Conservation (phyloP, 2,329 filamentous ascomycete genomes). For the Fusarium robinianum region DNA sequence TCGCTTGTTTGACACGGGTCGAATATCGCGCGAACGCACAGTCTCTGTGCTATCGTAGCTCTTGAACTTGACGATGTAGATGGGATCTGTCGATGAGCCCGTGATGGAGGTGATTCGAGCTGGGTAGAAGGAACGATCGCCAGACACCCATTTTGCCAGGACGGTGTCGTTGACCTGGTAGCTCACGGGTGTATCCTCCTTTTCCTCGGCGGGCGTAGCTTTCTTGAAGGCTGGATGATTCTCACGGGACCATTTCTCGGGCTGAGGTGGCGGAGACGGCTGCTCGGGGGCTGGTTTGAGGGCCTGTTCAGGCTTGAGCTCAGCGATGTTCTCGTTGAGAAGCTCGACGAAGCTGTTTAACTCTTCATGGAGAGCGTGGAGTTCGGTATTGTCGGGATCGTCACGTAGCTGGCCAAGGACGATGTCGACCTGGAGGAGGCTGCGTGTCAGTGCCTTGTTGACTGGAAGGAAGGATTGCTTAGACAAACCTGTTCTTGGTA, state of each 20-base stretch:
- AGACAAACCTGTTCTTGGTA: constrained; percentile 60
- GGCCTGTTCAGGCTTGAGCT: constrained; percentile 64
- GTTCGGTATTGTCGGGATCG: constrained; percentile 79
- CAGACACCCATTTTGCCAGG: constrained; percentile 86
- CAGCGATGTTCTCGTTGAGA: constrained; percentile 78
- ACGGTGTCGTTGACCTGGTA: constrained; percentile 91
- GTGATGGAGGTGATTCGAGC: constrained; percentile 93
- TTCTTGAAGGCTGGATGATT: constrained; percentile 79
- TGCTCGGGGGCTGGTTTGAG: constrained; percentile 51
- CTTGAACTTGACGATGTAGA: constrained; percentile 95
- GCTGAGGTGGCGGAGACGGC: constrained; percentile 56
- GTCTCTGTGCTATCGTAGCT: constrained; percentile 86
- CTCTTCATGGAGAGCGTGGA: constrained; percentile 77
- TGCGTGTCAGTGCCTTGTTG: constrained; percentile 25
- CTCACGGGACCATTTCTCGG: constrained; percentile 78
- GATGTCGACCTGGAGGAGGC: constrained; percentile 68
- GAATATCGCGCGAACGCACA: constrained; percentile 79
- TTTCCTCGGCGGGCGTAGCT: constrained; percentile 53
- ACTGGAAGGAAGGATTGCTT: neutral
- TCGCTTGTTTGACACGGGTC: constrained; percentile 78
- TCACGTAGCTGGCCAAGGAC: constrained; percentile 76
- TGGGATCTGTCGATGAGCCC: constrained; percentile 84
- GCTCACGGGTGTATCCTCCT: constrained; percentile 53
- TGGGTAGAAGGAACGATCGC: constrained; percentile 88
- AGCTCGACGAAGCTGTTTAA: constrained; percentile 80